Conservation (phyloP, 2,329 filamentous ascomycete species). For the Thermothelomyces thermophilus region DNA sequence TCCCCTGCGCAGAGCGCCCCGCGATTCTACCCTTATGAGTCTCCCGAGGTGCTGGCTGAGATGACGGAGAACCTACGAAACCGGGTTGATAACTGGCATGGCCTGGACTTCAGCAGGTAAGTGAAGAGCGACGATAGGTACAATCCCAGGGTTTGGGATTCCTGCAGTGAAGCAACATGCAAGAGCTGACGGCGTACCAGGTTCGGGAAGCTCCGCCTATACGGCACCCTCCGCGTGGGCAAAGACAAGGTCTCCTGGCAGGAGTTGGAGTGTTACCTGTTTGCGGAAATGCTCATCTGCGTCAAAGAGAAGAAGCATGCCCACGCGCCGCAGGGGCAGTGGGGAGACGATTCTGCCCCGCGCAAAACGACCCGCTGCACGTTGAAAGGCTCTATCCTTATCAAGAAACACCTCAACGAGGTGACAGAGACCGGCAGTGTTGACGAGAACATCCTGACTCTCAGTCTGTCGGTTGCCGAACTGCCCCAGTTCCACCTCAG, state of each 20-base stretch:
- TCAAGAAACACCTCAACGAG: conserved; percentile 94
- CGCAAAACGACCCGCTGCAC: conserved; percentile 72
- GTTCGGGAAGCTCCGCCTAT: conserved; percentile 86
- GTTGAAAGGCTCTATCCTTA: conserved; percentile 93
- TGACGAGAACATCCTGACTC: conserved; percentile 79
- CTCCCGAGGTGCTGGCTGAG: conserved; percentile 69
- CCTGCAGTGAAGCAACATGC: neutral
- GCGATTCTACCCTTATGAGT: conserved; percentile 65
- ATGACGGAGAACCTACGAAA: conserved; percentile 77
- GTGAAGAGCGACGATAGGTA: conserved; percentile 21
- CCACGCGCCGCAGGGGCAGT: conserved; percentile 49
- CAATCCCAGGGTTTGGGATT: neutral
- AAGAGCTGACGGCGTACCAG: conserved; percentile 34
- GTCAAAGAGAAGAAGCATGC: conserved; percentile 89
- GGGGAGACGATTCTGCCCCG: conserved; percentile 53
- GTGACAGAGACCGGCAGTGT: conserved; percentile 63
- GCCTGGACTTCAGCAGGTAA: conserved; percentile 78
- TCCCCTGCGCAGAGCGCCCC: conserved; percentile 54
- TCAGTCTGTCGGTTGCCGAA: conserved; percentile 86
- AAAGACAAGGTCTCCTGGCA: conserved; percentile 98
- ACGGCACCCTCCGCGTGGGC: conserved; percentile 84
- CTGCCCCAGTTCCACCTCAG: conserved; percentile 90
- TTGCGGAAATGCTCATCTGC: conserved; percentile 98
- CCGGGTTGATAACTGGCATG: conserved; percentile 98
- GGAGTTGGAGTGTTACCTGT: conserved; percentile 93